These are phyloP conservation scores for Ochromonas danica DNA, from an alignment of 108 stramenopile species.

Conservation along the genomic window DNA sequence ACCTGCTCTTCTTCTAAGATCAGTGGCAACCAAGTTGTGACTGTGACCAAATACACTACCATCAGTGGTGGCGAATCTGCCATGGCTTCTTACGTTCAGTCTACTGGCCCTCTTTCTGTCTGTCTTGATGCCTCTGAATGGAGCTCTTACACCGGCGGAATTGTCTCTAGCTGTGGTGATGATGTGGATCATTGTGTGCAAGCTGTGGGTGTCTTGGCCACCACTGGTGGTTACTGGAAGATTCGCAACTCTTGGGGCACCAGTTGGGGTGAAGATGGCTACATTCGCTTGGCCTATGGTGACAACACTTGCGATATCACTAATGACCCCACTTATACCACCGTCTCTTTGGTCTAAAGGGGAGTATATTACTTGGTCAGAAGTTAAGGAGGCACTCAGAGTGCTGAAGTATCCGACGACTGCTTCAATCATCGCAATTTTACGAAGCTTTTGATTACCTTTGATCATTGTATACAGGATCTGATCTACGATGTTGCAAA, in stretches of 20 bases:
- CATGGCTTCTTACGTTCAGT: neutral
- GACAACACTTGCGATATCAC: too few relatives aligned
- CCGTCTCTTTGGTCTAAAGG: too few relatives aligned
- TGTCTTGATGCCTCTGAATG: conserved; percentile 41
- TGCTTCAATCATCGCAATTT: too few relatives aligned
- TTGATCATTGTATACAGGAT: too few relatives aligned
- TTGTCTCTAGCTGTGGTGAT: neutral
- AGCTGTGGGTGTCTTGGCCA: too few relatives aligned
- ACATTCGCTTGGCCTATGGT: conserved; percentile 28
- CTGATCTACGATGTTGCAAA: too few relatives aligned
- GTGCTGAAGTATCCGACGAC: too few relatives aligned
- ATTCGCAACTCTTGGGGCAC: conserved; percentile 43
- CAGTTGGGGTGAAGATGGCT: too few relatives aligned
- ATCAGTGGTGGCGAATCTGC: neutral
- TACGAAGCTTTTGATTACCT: too few relatives aligned
- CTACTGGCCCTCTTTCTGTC: conserved; percentile 31
- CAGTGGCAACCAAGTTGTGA: neutral
- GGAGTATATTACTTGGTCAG: too few relatives aligned
- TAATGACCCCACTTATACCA: conserved; percentile 37
- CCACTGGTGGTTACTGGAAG: conserved; percentile 38
- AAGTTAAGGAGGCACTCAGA: too few relatives aligned
- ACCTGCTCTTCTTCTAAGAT: too few relatives aligned
- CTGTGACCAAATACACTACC: neutral
- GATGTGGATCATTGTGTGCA: neutral
- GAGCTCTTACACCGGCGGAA: conserved; percentile 41